A percentile compares a stretch with the other conserved stretches of the same genome.
Evolutionary conservation across 768 basidiomycete species (phyloP).

Genomic region (Trichaptum fuscoviolaceum): DNA sequence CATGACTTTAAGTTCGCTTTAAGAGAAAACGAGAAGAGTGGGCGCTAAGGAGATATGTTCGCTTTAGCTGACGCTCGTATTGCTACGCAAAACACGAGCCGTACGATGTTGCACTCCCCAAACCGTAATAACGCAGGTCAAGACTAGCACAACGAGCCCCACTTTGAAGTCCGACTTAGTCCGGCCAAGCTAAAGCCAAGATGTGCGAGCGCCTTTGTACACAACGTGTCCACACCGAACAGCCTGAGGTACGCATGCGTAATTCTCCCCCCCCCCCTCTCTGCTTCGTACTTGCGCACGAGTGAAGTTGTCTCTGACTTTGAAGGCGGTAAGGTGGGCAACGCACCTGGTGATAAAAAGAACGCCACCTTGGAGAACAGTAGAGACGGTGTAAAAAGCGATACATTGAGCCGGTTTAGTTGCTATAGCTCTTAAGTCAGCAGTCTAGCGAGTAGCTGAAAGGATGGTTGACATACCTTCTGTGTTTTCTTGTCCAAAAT

Average conservation of each 20-base stretch:
- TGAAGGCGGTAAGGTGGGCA: neutral
- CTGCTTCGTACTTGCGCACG: neutral
- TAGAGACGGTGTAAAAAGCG: slow-evolving; percentile 83
- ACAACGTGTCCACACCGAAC: neutral
- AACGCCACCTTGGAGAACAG: slow-evolving; percentile 96
- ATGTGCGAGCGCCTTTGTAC: neutral
- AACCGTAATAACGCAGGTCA: too few species aligned
- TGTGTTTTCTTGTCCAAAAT: slow-evolving; percentile 88
- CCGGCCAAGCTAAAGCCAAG: neutral
- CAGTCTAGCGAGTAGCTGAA: neutral
- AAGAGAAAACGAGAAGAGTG: neutral
- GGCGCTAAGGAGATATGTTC: neutral
- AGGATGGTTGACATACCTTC: slow-evolving; percentile 46
- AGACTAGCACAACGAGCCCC: neutral
- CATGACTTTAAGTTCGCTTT: neutral
- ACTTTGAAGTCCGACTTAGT: neutral
- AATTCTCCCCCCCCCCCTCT: neutral
- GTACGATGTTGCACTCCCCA: neutral
- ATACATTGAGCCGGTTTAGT: slow-evolving; percentile 79
- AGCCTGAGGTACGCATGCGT: neutral
- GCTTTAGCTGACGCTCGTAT: neutral
- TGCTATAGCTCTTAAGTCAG: slow-evolving; percentile 36
- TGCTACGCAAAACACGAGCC: neutral
- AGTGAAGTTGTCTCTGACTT: neutral
- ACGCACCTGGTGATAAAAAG: slow-evolving; percentile 70